Evolutionary conservation across 1,139 yeast species (phyloP), one percentile per base, ranked within the genome.

Genomic region (Pichia sp.): DNA sequence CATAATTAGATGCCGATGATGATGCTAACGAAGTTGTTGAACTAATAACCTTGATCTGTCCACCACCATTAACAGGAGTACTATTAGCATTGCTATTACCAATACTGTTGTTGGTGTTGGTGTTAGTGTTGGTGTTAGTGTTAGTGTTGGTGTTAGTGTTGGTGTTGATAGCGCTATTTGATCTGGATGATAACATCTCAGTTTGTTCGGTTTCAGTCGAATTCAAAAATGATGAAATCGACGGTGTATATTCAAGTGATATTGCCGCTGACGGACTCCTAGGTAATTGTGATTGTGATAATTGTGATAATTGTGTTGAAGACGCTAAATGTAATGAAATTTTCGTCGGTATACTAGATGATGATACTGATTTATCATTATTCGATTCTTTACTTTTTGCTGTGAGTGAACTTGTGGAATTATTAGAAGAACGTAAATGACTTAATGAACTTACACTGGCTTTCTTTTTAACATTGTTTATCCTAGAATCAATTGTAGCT

Each of bases 181-280:
- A n/a, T n/a, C 45, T 34, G n/a, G 38, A 29, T 13, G 45, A 27
- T 13, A 37, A 13, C 6, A 25, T 25, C 9, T 32, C 36, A 32
- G 16, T 32, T 18, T 16, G 15, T 11, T 32, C 7, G 7, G 11
- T 18, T 32, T 13, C 1, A 12, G 48, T 30, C 4, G 49, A 32
- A 20, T 40, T 32, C 16, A 48, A 45, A 32, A 48, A 45, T 39
- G 47, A 27, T 16, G 71, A 71, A 13, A 72, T 68, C 7, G 76
- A 72, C 36, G 69, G 72, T 11, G 57, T 49, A 7, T 53, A 44
- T 12, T 58, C 51, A 40, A 69, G 72, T 43, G 66, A 63, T 48
- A 63, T 64, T 48, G 63, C 30, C 9, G 24, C 23, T 18, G 42
- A 22, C 20, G 32, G 15, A 24, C 24, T 29, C n/a, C 48, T 39